A percentile compares a stretch with the other conserved stretches of the same genome.
phyloP scores from a whole-genome alignment of 2,329 filamentous ascomycete genomes.

The Claviceps lovelessii region DNA sequence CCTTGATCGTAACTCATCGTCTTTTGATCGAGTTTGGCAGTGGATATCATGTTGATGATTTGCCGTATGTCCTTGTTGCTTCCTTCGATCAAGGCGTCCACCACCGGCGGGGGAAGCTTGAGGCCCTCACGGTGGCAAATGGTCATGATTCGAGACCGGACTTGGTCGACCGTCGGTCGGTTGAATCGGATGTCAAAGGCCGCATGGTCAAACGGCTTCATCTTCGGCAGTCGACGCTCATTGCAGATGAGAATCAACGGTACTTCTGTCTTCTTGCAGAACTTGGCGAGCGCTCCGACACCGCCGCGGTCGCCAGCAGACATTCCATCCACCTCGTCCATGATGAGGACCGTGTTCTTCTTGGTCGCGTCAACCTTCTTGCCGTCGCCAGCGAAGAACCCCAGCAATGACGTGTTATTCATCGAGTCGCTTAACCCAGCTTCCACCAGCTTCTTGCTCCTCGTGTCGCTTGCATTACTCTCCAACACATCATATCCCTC shows the following conservation, averaged over 20 bases:
- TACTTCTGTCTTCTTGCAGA: constrained; percentile 89
- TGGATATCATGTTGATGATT: constrained; percentile 96
- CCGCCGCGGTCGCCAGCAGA: constrained; percentile 91
- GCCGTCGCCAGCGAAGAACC: constrained; percentile 76
- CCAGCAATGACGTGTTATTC: constrained; percentile 82
- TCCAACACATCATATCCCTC: constrained; percentile 91
- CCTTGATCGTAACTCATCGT: constrained; percentile 72
- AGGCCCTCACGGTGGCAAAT: constrained; percentile 86
- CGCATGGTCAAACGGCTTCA: constrained; percentile 90
- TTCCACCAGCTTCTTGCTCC: constrained; percentile 94
- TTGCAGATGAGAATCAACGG: constrained; percentile 98
- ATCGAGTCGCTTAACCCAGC: constrained; percentile 75
- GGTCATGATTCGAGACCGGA: constrained; percentile 83
- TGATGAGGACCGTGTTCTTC: constrained; percentile 90
- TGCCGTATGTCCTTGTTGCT: constrained; percentile 93
- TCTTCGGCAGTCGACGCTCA: constrained; percentile 81
- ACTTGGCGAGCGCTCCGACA: constrained; percentile 82
- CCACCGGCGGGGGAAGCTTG: constrained; percentile 66
- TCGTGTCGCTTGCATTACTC: constrained; percentile 86
- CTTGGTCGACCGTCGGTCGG: constrained; percentile 78
- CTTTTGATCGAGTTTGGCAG: constrained; percentile 73
- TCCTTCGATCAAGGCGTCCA: constrained; percentile 90
- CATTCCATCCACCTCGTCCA: constrained; percentile 99
- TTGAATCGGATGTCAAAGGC: constrained; percentile 78
- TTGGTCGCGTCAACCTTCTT: constrained; percentile 66